Evolutionary conservation across 495 filamentous ascomycete genomes (phyloP).

Genomic region (Astrocystis sublimbata): DNA sequence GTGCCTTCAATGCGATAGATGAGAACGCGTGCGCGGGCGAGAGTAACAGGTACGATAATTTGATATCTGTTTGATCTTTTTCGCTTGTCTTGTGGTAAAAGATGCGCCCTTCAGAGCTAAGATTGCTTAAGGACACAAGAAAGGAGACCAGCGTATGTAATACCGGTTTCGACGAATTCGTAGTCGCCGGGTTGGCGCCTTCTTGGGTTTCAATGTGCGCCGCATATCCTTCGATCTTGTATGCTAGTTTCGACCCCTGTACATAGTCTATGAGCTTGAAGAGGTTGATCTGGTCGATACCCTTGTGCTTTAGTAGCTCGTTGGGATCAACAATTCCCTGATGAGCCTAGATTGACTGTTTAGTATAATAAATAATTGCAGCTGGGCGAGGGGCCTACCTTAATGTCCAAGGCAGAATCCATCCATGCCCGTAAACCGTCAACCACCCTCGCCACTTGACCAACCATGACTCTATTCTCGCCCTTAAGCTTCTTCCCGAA

Average conservation of each 20-base stretch:
- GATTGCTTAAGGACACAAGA: slow-evolving; percentile 79
- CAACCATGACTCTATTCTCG: slow-evolving; percentile 88
- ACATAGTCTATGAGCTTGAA: slow-evolving; percentile 85
- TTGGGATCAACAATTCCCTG: slow-evolving; percentile 65
- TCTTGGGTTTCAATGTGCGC: slow-evolving; percentile 56
- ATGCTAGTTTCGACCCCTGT: slow-evolving; percentile 87
- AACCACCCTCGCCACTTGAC: slow-evolving; percentile 78
- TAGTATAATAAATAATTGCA: not conserved
- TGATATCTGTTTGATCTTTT: slow-evolving; percentile 43
- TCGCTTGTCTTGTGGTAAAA: slow-evolving; percentile 66
- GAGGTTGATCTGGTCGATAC: slow-evolving; percentile 92
- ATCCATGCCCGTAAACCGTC: slow-evolving; percentile 73
- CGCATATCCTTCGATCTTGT: slow-evolving; percentile 89
- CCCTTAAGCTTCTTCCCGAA: slow-evolving; percentile 88
- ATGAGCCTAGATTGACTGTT: slow-evolving; percentile 29
- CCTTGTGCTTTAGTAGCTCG: slow-evolving; percentile 76
- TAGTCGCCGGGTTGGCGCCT: slow-evolving; percentile 23
- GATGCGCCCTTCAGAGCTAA: slow-evolving; percentile 81
- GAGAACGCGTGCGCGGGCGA: slow-evolving; percentile 91
- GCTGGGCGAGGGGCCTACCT: slow-evolving; percentile 31
- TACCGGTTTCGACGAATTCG: slow-evolving; percentile 60
- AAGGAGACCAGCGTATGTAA: slow-evolving; percentile 85
- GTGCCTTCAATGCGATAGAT: slow-evolving; percentile 80
- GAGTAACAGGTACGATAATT: slow-evolving; percentile 85
- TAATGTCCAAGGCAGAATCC: slow-evolving; percentile 43